Evolutionary conservation across 257 asterid genomes (phyloP), one percentile per base, ranked within the genome.

Genomic region (Vinca minor): DNA sequence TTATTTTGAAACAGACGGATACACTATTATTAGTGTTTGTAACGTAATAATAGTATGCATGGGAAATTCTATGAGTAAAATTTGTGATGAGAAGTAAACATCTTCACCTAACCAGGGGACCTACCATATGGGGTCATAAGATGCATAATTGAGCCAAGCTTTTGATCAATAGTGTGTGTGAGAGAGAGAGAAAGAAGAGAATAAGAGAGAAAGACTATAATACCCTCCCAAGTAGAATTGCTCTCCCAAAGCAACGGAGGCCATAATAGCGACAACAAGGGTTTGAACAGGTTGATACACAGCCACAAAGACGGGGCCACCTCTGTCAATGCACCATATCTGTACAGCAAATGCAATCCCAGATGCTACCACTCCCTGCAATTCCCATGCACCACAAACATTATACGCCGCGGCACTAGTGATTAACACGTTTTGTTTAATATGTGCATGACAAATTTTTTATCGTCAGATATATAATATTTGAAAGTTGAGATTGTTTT

Each of bases 261-360:
- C 81, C 77, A 84, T 81, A 31, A 93, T 77, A 38, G 99, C 99
- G 65, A 89, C 97, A 73, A 89, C 99, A 2, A 93, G 94, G 17
- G 97, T 93, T 87, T 93, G 99, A 63, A 93, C 99, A 17, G 99
- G 99, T 64, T 93, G 99, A 75, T 93, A 93, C 6, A 93, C 99
- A 2, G 99, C 96, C 63, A 93, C 99, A 70, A 93, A 93, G 9
- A 93, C 99, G 12, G 99, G 99, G 71, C 99, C 99, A 13, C 99
- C 99, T 47, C 88, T 83, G 67, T 89, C 95, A 41, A 93, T 93
- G 87, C 99, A 93, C 99, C 99, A 93, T 81, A 93, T 93, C 82
- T 93, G 99, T 69, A 93, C 99, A 75, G 99, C 96, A 76, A 93
- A 94, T 45, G 97, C 97, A 32, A 90, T 87, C 82, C 99, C 99